phyloP scores from a whole-genome alignment of 352 stramenopile species.

The Lagenidium sp. region DNA sequence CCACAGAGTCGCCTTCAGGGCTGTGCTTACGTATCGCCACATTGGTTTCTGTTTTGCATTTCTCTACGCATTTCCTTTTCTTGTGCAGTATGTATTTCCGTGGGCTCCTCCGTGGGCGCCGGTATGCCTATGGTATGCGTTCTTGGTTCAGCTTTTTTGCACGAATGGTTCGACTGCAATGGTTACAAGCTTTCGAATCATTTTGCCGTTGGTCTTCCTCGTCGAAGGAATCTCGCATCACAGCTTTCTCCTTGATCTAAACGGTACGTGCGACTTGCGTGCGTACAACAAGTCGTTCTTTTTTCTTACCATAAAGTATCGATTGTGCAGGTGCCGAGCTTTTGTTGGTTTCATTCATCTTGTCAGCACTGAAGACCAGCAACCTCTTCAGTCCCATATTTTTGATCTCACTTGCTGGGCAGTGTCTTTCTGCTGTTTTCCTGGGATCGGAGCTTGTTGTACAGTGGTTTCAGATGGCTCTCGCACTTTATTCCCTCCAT shows the following conservation, averaged over 20 bases:
- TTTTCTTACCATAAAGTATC: neutral
- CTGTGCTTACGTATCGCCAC: constrained; percentile 74
- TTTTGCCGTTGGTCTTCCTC: constrained; percentile 79
- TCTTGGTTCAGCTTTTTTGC: constrained; percentile 84
- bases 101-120: constrained; percentile 84
- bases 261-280: constrained; percentile 31
- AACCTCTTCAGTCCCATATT: constrained; percentile 80
- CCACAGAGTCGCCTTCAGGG: constrained; percentile 72
- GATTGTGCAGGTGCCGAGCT: constrained; percentile 55
- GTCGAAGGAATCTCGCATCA: constrained; percentile 84
- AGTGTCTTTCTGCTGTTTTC: constrained; percentile 78
- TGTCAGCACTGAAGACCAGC: constrained; percentile 81
- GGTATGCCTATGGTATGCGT: constrained; percentile 87
- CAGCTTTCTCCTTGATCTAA: constrained; percentile 86
- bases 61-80: constrained; percentile 78
- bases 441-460: constrained; percentile 73
- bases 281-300: neutral
- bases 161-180: constrained; percentile 76
- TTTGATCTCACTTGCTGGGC: constrained; percentile 61
- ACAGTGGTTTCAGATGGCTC: constrained; percentile 73
- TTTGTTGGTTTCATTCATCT: constrained; percentile 76
- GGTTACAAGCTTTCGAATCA: constrained; percentile 78
- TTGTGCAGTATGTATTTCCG: constrained; percentile 83
- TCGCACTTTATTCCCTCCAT: constrained; percentile 81
- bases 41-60: constrained; percentile 86